Percentiles rank a stretch among this genome's conserved stretches.
These are phyloP conservation scores for Fomitopsis betulina DNA, from an alignment of 1,284 basidiomycete genomes.

Conservation along the genomic window DNA sequence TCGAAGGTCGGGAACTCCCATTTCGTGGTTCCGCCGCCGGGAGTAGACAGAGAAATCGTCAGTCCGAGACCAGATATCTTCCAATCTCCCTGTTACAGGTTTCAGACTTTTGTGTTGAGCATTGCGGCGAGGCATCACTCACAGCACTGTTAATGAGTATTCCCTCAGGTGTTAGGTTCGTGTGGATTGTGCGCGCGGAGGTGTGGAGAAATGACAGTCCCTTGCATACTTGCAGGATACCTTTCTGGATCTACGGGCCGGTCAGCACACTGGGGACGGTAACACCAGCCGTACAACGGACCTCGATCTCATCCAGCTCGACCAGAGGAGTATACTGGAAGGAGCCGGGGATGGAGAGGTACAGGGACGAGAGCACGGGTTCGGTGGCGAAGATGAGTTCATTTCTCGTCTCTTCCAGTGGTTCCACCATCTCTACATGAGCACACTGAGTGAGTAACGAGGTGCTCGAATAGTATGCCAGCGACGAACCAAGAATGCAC, in stretches of 20 bases:
- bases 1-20: constrained; percentile 93
- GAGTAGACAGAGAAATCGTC: constrained; percentile 72
- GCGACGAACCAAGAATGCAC: constrained; percentile 74
- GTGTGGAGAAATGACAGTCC: constrained; percentile 91
- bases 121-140: constrained; percentile 26
- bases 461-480: neutral
- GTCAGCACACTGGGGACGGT: neutral
- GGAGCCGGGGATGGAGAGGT: constrained; percentile 66
- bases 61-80: constrained; percentile 91
- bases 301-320: constrained; percentile 90
- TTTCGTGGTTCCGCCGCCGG: constrained; percentile 71
- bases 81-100: constrained; percentile 85
- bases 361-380: constrained; percentile 74
- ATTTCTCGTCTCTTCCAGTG: constrained; percentile 89
- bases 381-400: constrained; percentile 95
- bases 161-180: constrained; percentile 85
- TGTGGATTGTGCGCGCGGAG: constrained; percentile 88
- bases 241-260: constrained; percentile 83
- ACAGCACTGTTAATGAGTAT: constrained; percentile 86
- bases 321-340: constrained; percentile 52
- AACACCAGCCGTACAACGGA: constrained; percentile 26
- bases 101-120: neutral
- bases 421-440: constrained; percentile 87
- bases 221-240: constrained; percentile 90
- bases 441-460: neutral